Base-by-base conservation (phyloP, 2,329 filamentous ascomycete genomes). In the Fusarium sp. region DNA sequence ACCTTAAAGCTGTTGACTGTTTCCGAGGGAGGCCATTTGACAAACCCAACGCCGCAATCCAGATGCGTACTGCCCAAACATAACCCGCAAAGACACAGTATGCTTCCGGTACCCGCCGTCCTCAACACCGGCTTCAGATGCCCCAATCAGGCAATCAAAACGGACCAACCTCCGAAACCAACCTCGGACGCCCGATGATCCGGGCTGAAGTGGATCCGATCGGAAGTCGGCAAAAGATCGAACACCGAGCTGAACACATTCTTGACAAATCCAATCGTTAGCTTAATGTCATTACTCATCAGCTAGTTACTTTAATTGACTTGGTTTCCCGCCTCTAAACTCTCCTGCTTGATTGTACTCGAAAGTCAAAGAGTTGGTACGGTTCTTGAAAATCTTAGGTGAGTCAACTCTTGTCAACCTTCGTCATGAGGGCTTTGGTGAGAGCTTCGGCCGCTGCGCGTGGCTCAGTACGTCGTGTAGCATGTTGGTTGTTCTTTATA, bases 401-500 rank as follows among this genome's bases (percentile, higher is more conserved):
- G 44, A 65, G 59, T 23, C 23, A 23, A 11, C 29, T 38, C 25
- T 13, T 13, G 8, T 14, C 44, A 34, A 38, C 49, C 18, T 34
- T n/a, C 14, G 11, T 23, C 33, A 68, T 73, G 61, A 65, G 62
- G 18, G n/a, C 62, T 6, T 31, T 56, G 4, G 20, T 33, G 3
- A 68, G 51, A 62, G 14, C 40, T 8, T 40, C 64, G 13, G 38
- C 61, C 4, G 51, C 70, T 13, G 56, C 62, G 61, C 3, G 14
- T 25, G 14, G 38, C 9, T 56, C 70, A 40, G 27, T 53, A 60
- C 68, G 61, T 23, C 68, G 61, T 54, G 40, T 62, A 38, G 40
- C 69, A 65, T 67, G 72, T 74, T 74, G 54, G 72, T 74, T 34
- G 36, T 50, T 57, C 58, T 73, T 72, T 20, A 53, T 71, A 40